Conservation (phyloP, 306 rosid genomes). For the Cucurbita pepo region DNA sequence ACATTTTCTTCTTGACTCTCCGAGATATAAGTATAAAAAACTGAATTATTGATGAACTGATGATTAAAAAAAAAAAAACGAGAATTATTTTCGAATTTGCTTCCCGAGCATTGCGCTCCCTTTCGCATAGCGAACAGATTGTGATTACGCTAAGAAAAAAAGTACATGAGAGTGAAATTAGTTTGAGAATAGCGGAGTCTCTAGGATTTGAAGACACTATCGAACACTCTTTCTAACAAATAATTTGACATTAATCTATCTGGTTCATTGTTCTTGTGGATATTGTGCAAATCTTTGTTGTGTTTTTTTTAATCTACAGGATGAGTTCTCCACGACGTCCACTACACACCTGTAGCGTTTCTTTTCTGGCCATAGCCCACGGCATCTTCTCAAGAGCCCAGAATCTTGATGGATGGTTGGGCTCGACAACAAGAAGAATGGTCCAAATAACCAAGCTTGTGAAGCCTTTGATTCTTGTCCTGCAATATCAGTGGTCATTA, state of each 20-base stretch:
- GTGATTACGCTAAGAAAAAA: background rate
- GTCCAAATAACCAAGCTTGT: conserved; percentile 9
- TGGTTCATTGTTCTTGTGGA: background rate
- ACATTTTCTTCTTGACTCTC: background rate
- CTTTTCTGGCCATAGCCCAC: conserved; percentile 27
- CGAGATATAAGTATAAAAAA: background rate
- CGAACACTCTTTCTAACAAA: background rate
- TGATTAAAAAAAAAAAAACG: background rate
- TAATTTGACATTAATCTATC: background rate
- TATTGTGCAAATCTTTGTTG: background rate
- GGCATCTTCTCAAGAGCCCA: conserved; percentile 22
- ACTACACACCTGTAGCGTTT: conserved; percentile 40
- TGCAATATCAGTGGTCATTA: conserved; percentile 26
- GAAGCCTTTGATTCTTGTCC: conserved; percentile 21
- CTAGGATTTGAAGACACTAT: background rate
- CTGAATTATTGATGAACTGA: background rate
- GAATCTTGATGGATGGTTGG: conserved; percentile 34
- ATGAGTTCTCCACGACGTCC: conserved; percentile 40
- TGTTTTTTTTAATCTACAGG: background rate
- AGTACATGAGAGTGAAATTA: background rate
- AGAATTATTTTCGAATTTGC: background rate
- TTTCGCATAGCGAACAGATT: background rate
- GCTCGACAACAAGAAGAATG: conserved; percentile 23
- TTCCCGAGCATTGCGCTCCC: background rate
- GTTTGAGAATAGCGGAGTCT: background rate